A percentile compares a stretch with the other conserved stretches of the same genome.
Conservation (phyloP, 495 filamentous ascomycete genomes). For the Penicillium cinerascens region DNA sequence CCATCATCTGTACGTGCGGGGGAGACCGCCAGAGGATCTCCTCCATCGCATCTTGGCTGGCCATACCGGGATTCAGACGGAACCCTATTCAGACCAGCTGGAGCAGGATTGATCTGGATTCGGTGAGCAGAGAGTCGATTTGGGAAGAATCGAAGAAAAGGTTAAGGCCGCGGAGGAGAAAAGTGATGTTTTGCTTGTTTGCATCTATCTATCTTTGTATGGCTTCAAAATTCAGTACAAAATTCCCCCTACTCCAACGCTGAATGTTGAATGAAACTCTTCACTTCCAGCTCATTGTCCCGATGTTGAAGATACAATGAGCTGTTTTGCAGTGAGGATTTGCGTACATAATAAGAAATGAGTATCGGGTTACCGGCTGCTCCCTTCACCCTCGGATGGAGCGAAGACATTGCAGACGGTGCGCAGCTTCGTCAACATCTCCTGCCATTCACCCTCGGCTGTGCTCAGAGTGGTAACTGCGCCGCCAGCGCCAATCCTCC, state of each 20-base stretch:
- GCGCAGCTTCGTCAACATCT: conserved; percentile 81
- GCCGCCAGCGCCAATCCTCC: conserved; percentile 85
- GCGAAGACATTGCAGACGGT: conserved; percentile 56
- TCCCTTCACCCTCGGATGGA: conserved; percentile 14
- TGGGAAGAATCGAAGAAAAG: not conserved
- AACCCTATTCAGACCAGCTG: not conserved
- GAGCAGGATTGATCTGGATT: not conserved
- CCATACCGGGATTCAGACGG: conserved; percentile 21
- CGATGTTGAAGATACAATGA: conserved; percentile 32
- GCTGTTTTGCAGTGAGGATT: conserved; percentile 2
- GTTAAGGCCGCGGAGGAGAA: conserved; percentile 15
- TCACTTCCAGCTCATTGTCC: conserved; percentile 11
- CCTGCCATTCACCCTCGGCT: conserved; percentile 76
- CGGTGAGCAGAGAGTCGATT: not conserved
- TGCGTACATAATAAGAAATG: conserved; percentile 1
- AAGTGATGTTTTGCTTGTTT: conserved; percentile 38
- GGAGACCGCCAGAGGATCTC: conserved; percentile 75
- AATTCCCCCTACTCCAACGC: conserved; percentile 22
- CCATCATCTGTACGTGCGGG: conserved; percentile 56
- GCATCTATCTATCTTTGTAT: conserved; percentile 14
- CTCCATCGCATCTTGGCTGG: conserved; percentile 60
- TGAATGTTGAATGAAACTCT: conserved; percentile 35
- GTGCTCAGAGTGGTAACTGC: conserved; percentile 81
- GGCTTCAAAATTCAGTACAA: not conserved
- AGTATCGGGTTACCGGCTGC: not conserved